Evolutionary conservation across 2,329 filamentous ascomycete species (phyloP).

Genomic region (Colletotrichum sp.): DNA sequence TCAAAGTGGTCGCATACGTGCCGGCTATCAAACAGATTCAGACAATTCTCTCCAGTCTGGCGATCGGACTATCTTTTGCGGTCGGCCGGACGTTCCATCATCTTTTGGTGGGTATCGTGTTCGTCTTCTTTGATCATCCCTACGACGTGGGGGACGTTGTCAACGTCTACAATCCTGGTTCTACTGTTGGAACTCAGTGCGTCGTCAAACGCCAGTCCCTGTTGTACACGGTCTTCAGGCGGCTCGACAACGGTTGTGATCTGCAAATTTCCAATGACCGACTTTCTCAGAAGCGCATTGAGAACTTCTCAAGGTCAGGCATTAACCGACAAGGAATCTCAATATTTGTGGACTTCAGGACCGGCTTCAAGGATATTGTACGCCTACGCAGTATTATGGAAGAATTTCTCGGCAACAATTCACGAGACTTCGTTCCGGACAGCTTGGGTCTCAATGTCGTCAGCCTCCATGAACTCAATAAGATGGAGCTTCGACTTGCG

Average conservation of each 20-base stretch:
- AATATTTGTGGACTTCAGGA: constrained; percentile 73
- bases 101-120: constrained; percentile 71
- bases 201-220: constrained; percentile 34
- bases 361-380: constrained; percentile 72
- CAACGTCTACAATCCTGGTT: constrained; percentile 55
- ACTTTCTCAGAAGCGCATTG: constrained; percentile 71
- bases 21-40: constrained; percentile 32
- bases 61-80: constrained; percentile 68
- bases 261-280: constrained; percentile 61
- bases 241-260: constrained; percentile 32
- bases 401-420: constrained; percentile 64
- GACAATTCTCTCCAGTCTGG: constrained; percentile 27
- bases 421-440: constrained; percentile 65
- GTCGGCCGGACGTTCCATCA: constrained; percentile 75
- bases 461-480: constrained; percentile 43
- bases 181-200: constrained; percentile 18
- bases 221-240: constrained; percentile 36
- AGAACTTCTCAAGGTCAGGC: constrained; percentile 69
- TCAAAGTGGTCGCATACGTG: constrained; percentile 23
- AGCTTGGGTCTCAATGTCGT: constrained; percentile 73
- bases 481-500: constrained; percentile 41
- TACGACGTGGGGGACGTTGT: constrained; percentile 77
- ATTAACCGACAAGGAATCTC: constrained; percentile 69
- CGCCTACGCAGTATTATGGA: constrained; percentile 63
- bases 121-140: constrained; percentile 77